Evolutionary conservation across 768 basidiomycete species (phyloP).

Genomic region (Xanthoconium purpureum): DNA sequence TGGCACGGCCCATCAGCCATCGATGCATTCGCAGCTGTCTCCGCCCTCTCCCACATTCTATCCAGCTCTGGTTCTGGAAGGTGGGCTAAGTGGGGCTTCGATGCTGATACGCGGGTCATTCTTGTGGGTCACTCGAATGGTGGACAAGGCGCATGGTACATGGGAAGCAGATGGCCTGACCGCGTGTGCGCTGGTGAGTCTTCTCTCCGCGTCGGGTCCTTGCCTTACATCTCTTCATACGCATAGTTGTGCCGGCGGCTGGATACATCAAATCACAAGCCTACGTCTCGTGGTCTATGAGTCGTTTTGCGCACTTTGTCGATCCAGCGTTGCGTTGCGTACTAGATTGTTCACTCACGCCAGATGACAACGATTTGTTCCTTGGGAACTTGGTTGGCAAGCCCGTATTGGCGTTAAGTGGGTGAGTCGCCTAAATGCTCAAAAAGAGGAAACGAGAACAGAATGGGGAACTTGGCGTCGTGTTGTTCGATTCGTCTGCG

Average conservation of each 20-base stretch:
- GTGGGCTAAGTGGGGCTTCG: slow-evolving; percentile 44
- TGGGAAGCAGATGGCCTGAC: slow-evolving; percentile 76
- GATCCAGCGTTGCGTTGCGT: slow-evolving; percentile 74
- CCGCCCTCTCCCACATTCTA: slow-evolving; percentile 52
- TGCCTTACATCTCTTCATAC: not conserved
- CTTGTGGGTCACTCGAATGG: slow-evolving; percentile 93
- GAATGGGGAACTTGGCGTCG: not conserved
- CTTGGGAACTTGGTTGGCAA: slow-evolving; percentile 70
- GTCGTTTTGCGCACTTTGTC: slow-evolving; percentile 71
- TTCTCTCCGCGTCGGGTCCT: not conserved
- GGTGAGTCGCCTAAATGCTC: slow-evolving; percentile 42
- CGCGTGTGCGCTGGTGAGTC: slow-evolving; percentile 57
- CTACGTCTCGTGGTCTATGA: slow-evolving; percentile 72
- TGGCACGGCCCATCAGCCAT: slow-evolving; percentile 84
- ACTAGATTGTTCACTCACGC: slow-evolving; percentile 68
- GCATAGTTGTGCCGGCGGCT: slow-evolving; percentile 68
- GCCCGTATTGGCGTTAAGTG: slow-evolving; percentile 75
- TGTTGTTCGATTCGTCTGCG: not conserved
- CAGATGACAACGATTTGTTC: slow-evolving; percentile 88
- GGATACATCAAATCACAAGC: slow-evolving; percentile 86
- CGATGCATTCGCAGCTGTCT: slow-evolving; percentile 65
- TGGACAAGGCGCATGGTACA: slow-evolving; percentile 85
- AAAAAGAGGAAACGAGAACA: not conserved
- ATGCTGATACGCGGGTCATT: slow-evolving; percentile 44
- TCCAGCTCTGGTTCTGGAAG: slow-evolving; percentile 20